Evolutionary conservation across 768 basidiomycete species (phyloP), one percentile per base, ranked within the genome.

Genomic region (Leccinum variicolor): DNA sequence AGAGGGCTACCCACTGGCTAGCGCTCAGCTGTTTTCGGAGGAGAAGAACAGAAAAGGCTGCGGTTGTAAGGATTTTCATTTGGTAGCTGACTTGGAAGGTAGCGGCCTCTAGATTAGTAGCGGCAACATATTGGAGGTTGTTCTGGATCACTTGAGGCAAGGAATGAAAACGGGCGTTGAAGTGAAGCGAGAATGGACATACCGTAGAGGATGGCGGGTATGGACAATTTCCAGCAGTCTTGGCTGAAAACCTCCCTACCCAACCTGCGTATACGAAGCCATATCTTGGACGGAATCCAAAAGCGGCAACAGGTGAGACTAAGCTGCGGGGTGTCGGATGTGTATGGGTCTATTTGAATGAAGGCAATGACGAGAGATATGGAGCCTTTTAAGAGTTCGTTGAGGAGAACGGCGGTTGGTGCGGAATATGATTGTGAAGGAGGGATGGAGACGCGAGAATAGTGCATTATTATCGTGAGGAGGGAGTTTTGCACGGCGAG

Each of bases 31-130:
- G 84, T 68, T 87, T 90, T 60, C 90, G 84, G 28, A 95, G 80
- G 28, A 96, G 78, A 5, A 90, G 64, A 45, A 94, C 92, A 21
- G 90, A 92, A 73, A 94, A 94, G 41, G 81, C 90, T 17, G 92
- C 94, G 21, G 94, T 96, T 36, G 94, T 95, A 63, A 96, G 84
- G 67, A 96, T 94, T 74, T 96, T 96, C 94, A 96, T 96, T 72
- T 96, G 94, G 74, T 95, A 95, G 46, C 87, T 92, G 69, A 96
- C 94, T 73, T 97, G 95, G 75, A 98, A 98, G 15, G 94, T 97
- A 21, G 95, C 94, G 15, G 92, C 94, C 63, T 94, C 89, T 59
- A 98, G 79, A 73, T 98, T 98, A 45, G 90, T 88, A 6, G 91
- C 92, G 33, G 95, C 95, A 53, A 95, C 87, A 73, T 93, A 98